These are phyloP conservation scores for Takakia lepidozioides DNA, from an alignment of 225 moss, liverwort and hornwort species.

Conservation along the genomic window DNA sequence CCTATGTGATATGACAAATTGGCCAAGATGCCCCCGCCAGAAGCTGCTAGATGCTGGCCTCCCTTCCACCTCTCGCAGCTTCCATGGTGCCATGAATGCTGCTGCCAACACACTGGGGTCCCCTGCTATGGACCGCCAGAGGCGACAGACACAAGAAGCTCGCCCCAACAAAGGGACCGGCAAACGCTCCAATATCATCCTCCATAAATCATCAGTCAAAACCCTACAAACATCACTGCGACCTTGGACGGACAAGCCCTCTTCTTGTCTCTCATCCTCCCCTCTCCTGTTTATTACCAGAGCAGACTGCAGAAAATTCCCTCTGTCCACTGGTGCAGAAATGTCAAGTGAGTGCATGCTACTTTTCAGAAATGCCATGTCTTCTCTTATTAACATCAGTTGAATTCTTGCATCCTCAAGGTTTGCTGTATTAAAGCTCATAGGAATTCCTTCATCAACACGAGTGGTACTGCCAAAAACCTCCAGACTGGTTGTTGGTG, in stretches of 20 bases:
- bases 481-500: no score
- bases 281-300: no score
- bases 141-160: conserved; percentile 56
- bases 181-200: conserved; percentile 44
- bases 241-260: neutral
- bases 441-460: no score
- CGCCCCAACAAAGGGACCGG: conserved; percentile 39
- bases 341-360: no score
- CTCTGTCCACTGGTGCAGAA: no score
- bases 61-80: conserved; percentile 40
- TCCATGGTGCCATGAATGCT: conserved; percentile 53
- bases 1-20: conserved; percentile 46
- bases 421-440: no score
- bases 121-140: conserved; percentile 53
- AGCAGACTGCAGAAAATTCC: no score
- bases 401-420: no score
- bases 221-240: conserved; percentile 14
- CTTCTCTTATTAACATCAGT: no score
- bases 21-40: conserved; percentile 54
- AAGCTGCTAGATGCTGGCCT: conserved; percentile 41
- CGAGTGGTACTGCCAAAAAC: no score
- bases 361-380: no score
- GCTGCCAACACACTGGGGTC: conserved; percentile 48
- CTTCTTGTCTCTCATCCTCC: no score
- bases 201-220: conserved; percentile 51